Conservation (phyloP, 2,329 filamentous ascomycete species). For the Hymenotorrendiella dingleyae region DNA sequence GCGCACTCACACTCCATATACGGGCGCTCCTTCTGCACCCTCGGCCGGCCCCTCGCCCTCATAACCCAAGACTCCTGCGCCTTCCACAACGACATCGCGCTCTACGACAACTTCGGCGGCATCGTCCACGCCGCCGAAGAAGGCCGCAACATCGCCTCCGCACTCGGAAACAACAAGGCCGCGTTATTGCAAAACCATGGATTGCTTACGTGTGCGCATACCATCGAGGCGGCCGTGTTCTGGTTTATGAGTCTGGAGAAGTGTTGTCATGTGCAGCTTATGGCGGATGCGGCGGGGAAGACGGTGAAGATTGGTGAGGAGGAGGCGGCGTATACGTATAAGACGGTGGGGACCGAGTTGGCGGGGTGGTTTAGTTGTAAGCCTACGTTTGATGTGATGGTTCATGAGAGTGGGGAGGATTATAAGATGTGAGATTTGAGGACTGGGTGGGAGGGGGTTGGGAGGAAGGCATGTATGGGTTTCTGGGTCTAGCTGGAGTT, state of each 20-base stretch:
- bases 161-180: constrained; percentile 43
- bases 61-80: constrained; percentile 47
- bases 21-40: constrained; percentile 53
- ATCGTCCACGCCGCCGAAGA: constrained; percentile 48
- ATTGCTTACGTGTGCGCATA: constrained; percentile 39
- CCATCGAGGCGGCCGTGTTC: constrained; percentile 45
- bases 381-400: constrained; percentile 4
- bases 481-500: no score
- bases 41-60: constrained; percentile 41
- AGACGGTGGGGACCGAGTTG: constrained; percentile 51
- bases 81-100: constrained; percentile 41
- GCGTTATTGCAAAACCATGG: constrained; percentile 48
- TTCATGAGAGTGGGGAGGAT: neutral
- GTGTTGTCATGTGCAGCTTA: constrained; percentile 41
- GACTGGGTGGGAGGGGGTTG: no score
- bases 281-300: constrained; percentile 58
- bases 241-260: constrained; percentile 47
- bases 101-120: constrained; percentile 41
- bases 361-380: constrained; percentile 41
- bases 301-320: constrained; percentile 55
- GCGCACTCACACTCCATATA: constrained; percentile 52
- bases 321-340: constrained; percentile 61
- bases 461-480: no score
- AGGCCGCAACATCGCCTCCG: constrained; percentile 40
- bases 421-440: constrained; percentile 1